Percentiles rank a stretch among this genome's conserved stretches.
These are phyloP conservation scores for Nicotiana tomentosiformis DNA, from an alignment of 257 asterid species.

Conservation along the genomic window DNA sequence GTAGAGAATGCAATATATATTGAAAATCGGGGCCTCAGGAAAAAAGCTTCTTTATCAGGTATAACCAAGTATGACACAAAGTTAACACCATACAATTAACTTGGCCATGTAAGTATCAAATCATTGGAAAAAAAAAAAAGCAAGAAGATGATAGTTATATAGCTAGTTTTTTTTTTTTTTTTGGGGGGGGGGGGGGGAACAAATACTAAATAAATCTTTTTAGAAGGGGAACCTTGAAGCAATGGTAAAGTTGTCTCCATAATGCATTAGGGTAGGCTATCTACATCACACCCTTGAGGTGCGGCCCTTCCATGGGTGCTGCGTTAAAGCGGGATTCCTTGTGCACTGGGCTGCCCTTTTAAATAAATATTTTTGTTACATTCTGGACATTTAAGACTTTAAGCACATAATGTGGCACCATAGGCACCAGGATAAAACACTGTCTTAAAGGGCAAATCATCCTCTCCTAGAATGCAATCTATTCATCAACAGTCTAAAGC, in stretches of 20 bases:
- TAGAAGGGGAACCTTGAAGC: too few relatives aligned
- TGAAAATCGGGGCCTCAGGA: not conserved
- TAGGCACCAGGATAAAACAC: not conserved
- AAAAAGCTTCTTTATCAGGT: not conserved
- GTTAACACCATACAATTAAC: not conserved
- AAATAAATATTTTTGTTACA: not conserved
- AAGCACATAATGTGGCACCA: not conserved
- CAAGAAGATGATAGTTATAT: not conserved
- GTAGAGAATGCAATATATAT: not conserved
- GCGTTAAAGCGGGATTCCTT: too few relatives aligned
- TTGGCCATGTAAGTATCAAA: not conserved
- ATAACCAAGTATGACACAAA: not conserved
- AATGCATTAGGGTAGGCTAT: too few relatives aligned
- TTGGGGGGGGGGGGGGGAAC: not conserved
- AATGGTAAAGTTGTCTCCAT: too few relatives aligned
- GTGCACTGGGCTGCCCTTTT: too few relatives aligned
- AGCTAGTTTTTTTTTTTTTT: not conserved
- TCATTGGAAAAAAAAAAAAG: not conserved
- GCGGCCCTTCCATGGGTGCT: too few relatives aligned
- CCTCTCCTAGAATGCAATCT: not conserved
- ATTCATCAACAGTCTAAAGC: not conserved
- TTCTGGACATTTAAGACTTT: not conserved
- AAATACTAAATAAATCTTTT: not conserved
- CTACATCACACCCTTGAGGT: too few relatives aligned
- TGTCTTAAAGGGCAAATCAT: not conserved